These are phyloP conservation scores for Albugo candida DNA, from an alignment of 352 stramenopile species.

Conservation along the genomic window DNA sequence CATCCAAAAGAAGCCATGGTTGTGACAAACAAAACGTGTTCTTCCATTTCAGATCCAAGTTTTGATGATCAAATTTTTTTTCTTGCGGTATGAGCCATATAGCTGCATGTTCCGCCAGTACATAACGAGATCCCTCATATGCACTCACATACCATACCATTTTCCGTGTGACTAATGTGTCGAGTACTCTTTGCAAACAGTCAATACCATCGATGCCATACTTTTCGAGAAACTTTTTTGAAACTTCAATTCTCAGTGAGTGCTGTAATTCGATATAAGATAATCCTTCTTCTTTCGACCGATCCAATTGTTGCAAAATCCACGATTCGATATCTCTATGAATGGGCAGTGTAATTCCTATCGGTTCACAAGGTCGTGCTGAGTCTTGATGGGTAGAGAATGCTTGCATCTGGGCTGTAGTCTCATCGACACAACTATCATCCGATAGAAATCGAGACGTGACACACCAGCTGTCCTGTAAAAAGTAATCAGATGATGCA, in stretches of 20 bases:
- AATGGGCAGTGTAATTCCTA: not conserved
- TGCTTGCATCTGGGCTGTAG: slow-evolving; percentile 1
- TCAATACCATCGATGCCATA: not conserved
- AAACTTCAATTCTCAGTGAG: not conserved
- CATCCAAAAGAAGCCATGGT: slow-evolving; percentile 61
- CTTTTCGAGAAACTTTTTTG: not conserved
- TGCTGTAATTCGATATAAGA: not conserved
- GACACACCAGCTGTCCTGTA: slow-evolving; percentile 52
- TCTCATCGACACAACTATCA: not conserved
- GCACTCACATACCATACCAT: slow-evolving; percentile 41
- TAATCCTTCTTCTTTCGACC: not conserved
- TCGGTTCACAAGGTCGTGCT: not conserved
- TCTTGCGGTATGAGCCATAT: slow-evolving; percentile 44
- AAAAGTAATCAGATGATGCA: slow-evolving; percentile 35
- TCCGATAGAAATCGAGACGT: slow-evolving; percentile 22
- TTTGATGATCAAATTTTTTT: slow-evolving; percentile 5
- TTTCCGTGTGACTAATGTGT: slow-evolving; percentile 16
- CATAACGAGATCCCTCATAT: slow-evolving; percentile 28
- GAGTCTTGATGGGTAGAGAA: slow-evolving; percentile 5
- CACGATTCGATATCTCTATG: not conserved
- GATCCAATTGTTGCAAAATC: not conserved
- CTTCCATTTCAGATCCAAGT: slow-evolving; percentile 21
- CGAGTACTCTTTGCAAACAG: slow-evolving; percentile 16
- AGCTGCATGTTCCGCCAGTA: slow-evolving; percentile 19
- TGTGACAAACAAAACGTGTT: slow-evolving; percentile 50